These are phyloP conservation scores for Anethum foeniculum DNA, from an alignment of 140 eudicot genomes.

Conservation along the genomic window DNA sequence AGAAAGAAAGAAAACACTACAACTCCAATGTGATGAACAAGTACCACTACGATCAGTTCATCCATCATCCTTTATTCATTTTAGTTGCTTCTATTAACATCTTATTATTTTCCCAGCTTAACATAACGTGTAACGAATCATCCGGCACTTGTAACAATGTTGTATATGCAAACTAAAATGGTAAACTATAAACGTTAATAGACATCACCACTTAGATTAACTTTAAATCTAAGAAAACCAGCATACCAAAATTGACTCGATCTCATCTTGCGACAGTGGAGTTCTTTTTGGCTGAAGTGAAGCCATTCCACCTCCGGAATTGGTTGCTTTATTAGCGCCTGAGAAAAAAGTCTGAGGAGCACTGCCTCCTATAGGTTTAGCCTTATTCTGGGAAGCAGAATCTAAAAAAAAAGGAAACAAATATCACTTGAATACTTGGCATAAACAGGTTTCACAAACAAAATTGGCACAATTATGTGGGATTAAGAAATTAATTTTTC, in stretches of 20 bases:
- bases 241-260: slow-evolving; percentile 75
- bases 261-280: slow-evolving; percentile 81
- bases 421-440: not conserved
- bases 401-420: slow-evolving; percentile 31
- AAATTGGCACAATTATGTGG: not conserved
- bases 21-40: not conserved
- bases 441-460: not conserved
- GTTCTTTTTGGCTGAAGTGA: slow-evolving; percentile 95
- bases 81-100: not conserved
- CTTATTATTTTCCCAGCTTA: not conserved
- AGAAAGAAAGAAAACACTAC: too few species aligned
- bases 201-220: not conserved
- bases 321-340: slow-evolving; percentile 40
- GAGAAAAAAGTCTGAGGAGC: slow-evolving; percentile 49
- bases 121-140: not conserved
- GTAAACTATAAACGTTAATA: not conserved
- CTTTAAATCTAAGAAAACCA: not conserved
- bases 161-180: not conserved
- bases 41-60: not conserved
- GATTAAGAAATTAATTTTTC: not conserved
- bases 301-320: slow-evolving; percentile 63
- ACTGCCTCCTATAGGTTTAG: slow-evolving; percentile 30
- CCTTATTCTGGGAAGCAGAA: slow-evolving; percentile 38
- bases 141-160: not conserved
- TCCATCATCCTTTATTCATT: not conserved